Base-by-base conservation (phyloP, 495 filamentous ascomycete genomes). In the Neurospora sp. region DNA sequence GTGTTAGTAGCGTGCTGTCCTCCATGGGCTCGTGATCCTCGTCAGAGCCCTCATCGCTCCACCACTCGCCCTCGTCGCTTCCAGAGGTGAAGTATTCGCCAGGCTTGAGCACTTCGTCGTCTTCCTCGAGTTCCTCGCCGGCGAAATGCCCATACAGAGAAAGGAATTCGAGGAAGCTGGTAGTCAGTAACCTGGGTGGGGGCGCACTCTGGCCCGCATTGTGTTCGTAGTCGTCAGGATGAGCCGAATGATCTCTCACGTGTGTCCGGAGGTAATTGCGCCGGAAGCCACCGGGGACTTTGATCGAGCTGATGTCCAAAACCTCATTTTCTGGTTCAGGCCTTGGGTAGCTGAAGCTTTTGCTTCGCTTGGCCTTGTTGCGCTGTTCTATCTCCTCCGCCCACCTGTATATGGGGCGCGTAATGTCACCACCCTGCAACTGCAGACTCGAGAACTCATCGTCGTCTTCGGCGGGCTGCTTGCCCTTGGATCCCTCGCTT, bases 91-190 rank as follows among this genome's bases (percentile, higher is more conserved):
- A 94, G 78, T 95, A 97, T 75, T 96, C 94, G 79, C 95, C 92
- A 6, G 92, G 92, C 17, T 85, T 87, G 73, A 96, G 83, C 3
- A 88, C 93, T 78, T 97, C 95, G 71, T 98, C 95, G 75, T 98
- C 96, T 78, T 98, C 94, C 80, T 97, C 94, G 8, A 99, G 86
- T 78, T 96, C 90, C 81, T 99, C 96, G 78, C 96, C 96, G 17
- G 96, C 96, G 79, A 98, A 99, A 82, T 98, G 96, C 4, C 96
- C 96, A 76, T 97, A 98, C 17, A 99, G 85, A 8, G 92, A 94
- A 69, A 99, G 80, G 76, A 98, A 99, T 79, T 99, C 96, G 61
- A 98, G 88, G 77, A 99, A 99, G 81, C 91, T 98, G 75, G 81
- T 93, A 14, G 96, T 96, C 61, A 97, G 88, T 17, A 97, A 83